Evolutionary conservation across 108 stramenopile species (phyloP), one percentile per base, ranked within the genome.

Genomic region (Nannochloropsis gaditana): DNA sequence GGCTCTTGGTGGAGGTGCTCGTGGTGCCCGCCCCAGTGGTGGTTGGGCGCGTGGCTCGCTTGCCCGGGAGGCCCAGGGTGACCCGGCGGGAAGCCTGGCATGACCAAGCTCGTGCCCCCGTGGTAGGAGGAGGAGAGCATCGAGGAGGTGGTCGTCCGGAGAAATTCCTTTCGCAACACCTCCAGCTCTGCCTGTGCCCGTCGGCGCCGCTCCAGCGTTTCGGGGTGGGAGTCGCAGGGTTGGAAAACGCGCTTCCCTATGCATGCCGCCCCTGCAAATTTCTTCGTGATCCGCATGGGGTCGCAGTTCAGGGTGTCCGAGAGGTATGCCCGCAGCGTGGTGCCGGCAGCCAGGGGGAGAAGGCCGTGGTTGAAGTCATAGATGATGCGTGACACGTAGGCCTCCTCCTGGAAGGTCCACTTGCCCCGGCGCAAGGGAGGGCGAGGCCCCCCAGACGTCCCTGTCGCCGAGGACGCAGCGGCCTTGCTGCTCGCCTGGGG

Each of bases 231-330:
- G n/a, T 73, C 59, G n/a, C 59, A 73, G n/a, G 59, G 59, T 73
- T 73, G 59, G 59, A 73, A 73, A 3, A 73, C 59, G 21, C 41
- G 21, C 79, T 84, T 84, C 21, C 84, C 84, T 17, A 85, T 85
- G 44, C 45, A 82, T 3, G 17, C 21, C 2, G 21, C 80, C 8
- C 96, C 96, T 11, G 94, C 92, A 83, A 92, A 96, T 89, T 97
- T 97, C 88, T 97, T 97, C 41, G 96, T 95, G 87, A 97, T 95
- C 5, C 96, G 90, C 95, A 96, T 96, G 5, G 96, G 96, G 89
- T 96, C 94, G 86, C 96, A 97, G 79, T 93, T 92, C 42, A 97
- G 90, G 87, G 94, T 95, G 73, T 95, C 93, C 19, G 95, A 94
- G 31, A 97, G 90, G 83, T 94, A 95, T 3, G 94, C 91, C 41